These are phyloP conservation scores for Oryza coarctata DNA, from an alignment of 176 grass and related monocot species.

Conservation along the genomic window DNA sequence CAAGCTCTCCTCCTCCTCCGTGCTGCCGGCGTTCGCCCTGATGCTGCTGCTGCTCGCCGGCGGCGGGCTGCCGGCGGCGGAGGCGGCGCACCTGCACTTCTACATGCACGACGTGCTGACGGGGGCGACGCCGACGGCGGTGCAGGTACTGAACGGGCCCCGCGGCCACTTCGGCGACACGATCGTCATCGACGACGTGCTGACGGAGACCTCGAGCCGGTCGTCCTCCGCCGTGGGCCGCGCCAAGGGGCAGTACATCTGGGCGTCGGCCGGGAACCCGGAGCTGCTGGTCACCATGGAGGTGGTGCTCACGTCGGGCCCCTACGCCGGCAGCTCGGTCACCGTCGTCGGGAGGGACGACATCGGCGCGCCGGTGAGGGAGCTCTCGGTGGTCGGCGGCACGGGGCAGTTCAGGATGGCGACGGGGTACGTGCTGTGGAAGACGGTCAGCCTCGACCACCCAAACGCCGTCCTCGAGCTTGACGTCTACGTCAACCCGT, in stretches of 20 bases:
- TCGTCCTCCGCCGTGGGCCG: conserved; percentile 24
- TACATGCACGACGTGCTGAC: conserved; percentile 50
- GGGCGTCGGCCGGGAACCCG: conserved; percentile 27
- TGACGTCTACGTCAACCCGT: conserved; percentile 36
- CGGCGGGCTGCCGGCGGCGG: not conserved
- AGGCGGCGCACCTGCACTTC: conserved; percentile 43
- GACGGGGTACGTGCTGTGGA: conserved; percentile 23
- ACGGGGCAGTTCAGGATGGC: conserved; percentile 38
- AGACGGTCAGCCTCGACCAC: conserved; percentile 19
- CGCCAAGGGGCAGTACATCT: conserved; percentile 38
- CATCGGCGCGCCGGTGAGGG: conserved; percentile 14
- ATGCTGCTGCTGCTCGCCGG: not conserved
- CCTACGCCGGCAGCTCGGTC: conserved; percentile 41
- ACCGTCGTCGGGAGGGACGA: conserved; percentile 39
- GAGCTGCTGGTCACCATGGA: conserved; percentile 37
- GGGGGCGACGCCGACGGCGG: conserved; percentile 36
- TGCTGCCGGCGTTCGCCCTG: not conserved
- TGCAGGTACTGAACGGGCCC: conserved; percentile 26
- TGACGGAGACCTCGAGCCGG: not conserved
- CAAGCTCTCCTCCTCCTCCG: not conserved
- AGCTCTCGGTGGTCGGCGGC: conserved; percentile 42
- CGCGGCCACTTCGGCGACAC: conserved; percentile 28
- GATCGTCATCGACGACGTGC: conserved; percentile 38
- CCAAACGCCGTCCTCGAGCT: conserved; percentile 38
- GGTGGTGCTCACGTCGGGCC: conserved; percentile 37